These are phyloP conservation scores for Plasmodium reichenowi DNA, from an alignment of 169 alveolate species.

Conservation along the genomic window DNA sequence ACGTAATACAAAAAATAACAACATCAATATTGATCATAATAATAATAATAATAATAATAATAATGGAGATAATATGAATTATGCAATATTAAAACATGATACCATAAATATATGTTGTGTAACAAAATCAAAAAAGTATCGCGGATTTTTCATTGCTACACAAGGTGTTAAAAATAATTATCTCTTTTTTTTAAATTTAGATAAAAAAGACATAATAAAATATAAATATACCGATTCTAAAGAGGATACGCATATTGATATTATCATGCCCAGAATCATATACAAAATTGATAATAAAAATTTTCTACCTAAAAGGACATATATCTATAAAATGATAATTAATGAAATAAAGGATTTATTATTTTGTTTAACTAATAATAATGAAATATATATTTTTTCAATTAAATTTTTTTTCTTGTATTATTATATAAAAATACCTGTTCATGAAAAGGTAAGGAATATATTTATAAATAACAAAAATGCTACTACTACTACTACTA, in stretches of 20 bases:
- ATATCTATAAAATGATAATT: slow-evolving; percentile 26
- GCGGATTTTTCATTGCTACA: slow-evolving; percentile 30
- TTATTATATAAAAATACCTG: slow-evolving; percentile 37
- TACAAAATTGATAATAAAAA: slow-evolving; percentile 13
- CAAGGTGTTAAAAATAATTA: slow-evolving; percentile 47
- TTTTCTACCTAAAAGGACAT: slow-evolving; percentile 7
- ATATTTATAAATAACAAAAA: slow-evolving; percentile 10
- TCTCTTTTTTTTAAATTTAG: slow-evolving; percentile 21
- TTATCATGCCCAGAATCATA: slow-evolving; percentile 18
- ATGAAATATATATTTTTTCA: slow-evolving; percentile 42
- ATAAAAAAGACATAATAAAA: background rate
- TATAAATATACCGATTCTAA: background rate
- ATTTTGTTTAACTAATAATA: slow-evolving; percentile 51
- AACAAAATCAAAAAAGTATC: slow-evolving; percentile 19
- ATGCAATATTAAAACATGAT: background rate
- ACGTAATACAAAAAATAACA: slow-evolving; percentile 14
- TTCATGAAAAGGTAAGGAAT: slow-evolving; percentile 37
- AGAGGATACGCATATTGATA: background rate
- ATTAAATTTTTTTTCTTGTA: slow-evolving; percentile 35
- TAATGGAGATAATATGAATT: background rate
- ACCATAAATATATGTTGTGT: slow-evolving; percentile 27
- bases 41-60: too few species aligned
- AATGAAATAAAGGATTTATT: slow-evolving; percentile 37
- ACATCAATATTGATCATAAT: background rate
- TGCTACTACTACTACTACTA: too few species aligned